Evolutionary conservation across 1,284 basidiomycete species (phyloP).

Genomic region (Ceratobasidium sp.): DNA sequence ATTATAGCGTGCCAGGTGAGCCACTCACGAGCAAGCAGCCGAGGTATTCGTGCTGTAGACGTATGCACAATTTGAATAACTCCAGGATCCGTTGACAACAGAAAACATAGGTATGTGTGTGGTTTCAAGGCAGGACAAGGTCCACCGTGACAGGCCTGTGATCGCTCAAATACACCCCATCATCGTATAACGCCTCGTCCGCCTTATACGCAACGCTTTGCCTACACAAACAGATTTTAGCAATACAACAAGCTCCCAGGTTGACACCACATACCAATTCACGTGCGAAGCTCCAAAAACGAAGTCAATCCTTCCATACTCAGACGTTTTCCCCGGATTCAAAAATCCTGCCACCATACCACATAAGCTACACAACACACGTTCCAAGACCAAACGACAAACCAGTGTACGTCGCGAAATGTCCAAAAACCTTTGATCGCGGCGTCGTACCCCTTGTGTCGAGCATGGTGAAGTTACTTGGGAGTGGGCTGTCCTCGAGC

Average conservation of each 20-base stretch:
- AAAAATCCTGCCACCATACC: constrained; percentile 59
- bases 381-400: neutral
- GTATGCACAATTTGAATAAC: no score
- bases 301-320: constrained; percentile 67
- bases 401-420: constrained; percentile 70
- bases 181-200: constrained; percentile 63
- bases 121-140: constrained; percentile 20
- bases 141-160: constrained; percentile 69
- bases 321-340: constrained; percentile 58
- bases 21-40: no score
- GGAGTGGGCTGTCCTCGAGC: constrained; percentile 50
- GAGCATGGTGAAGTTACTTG: constrained; percentile 62
- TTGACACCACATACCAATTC: constrained; percentile 61
- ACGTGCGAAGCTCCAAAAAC: constrained; percentile 65
- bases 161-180: constrained; percentile 69
- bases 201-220: constrained; percentile 60
- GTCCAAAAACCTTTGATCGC: constrained; percentile 61
- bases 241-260: neutral
- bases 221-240: constrained; percentile 54
- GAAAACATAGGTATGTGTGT: no score
- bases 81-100: no score
- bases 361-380: neutral
- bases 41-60: no score
- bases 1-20: no score
- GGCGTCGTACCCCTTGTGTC: constrained; percentile 64